Conservation (phyloP, 2,329 filamentous ascomycete genomes). For the Colletotrichum magnum region DNA sequence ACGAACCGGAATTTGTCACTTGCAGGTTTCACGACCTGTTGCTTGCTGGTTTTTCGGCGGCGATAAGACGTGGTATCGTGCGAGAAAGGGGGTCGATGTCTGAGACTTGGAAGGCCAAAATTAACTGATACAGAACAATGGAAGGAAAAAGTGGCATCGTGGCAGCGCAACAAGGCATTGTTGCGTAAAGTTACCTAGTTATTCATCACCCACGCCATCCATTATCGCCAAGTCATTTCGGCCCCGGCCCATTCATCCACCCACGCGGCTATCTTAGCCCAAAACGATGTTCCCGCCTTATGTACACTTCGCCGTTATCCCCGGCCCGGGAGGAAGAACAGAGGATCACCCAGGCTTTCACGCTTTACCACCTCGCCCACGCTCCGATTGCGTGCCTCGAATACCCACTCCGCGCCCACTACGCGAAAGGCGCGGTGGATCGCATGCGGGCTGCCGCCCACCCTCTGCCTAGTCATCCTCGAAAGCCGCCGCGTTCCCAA, state of each 20-base stretch:
- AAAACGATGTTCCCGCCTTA: constrained; percentile 13
- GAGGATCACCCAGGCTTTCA: constrained; percentile 25
- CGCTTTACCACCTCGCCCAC: neutral
- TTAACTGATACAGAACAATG: neutral
- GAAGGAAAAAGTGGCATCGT: neutral
- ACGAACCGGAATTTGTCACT: constrained; percentile 15
- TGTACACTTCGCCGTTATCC: constrained; percentile 25
- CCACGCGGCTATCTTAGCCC: constrained; percentile 26
- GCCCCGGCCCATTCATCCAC: neutral
- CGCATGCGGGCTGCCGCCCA: constrained; percentile 34
- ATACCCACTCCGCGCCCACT: constrained; percentile 31
- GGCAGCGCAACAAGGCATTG: neutral
- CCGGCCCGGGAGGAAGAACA: constrained; percentile 20
- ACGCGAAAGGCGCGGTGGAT: constrained; percentile 28
- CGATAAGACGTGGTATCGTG: neutral
- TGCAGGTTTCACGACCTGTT: constrained; percentile 9
- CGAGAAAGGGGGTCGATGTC: neutral
- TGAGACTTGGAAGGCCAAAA: neutral
- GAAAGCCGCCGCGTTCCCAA: constrained; percentile 11
- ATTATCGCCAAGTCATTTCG: too few relatives aligned
- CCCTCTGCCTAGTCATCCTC: constrained; percentile 10
- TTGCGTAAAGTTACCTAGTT: too few relatives aligned
- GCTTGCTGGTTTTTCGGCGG: neutral
- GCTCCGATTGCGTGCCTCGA: constrained; percentile 36
- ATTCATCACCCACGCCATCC: too few relatives aligned